A percentile compares a stretch with the other conserved stretches of the same genome.
These are phyloP conservation scores for Epichloe brachyelytri DNA, from an alignment of 2,329 filamentous ascomycete species.

Conservation along the genomic window DNA sequence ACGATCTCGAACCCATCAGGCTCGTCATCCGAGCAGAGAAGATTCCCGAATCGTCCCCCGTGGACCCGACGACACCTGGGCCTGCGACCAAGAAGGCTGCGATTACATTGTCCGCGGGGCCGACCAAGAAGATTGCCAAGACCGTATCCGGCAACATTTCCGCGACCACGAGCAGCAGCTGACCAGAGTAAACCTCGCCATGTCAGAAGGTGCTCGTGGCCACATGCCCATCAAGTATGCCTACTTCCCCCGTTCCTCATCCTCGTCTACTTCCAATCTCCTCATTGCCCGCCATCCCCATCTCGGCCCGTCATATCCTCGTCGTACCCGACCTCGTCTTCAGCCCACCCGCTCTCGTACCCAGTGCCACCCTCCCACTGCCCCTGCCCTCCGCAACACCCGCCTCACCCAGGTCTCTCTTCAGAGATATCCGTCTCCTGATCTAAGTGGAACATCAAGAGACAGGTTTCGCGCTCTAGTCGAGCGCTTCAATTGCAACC, in stretches of 20 bases:
- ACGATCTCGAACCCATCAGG: constrained; percentile 19
- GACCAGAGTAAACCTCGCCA: constrained; percentile 35
- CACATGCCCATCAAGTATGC: constrained; percentile 45
- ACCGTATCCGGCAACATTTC: constrained; percentile 48
- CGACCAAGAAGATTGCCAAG: constrained; percentile 40
- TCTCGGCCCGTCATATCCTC: not conserved
- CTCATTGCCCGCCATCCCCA: constrained; percentile 2
- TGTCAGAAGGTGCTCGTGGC: constrained; percentile 42
- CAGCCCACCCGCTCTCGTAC: not conserved
- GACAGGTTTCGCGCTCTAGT: constrained; percentile 13
- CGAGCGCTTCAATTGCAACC: constrained; percentile 15
- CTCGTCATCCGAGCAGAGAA: constrained; percentile 37
- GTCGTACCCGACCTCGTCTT: too few relatives aligned
- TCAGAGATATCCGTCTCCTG: constrained; percentile 1
- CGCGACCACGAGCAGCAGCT: constrained; percentile 44
- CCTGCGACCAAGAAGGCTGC: constrained; percentile 52
- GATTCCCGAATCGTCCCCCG: constrained; percentile 33
- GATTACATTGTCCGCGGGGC: constrained; percentile 49
- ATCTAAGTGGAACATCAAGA: constrained; percentile 10
- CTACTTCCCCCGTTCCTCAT: constrained; percentile 22
- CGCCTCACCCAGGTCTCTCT: not conserved
- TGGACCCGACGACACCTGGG: constrained; percentile 52
- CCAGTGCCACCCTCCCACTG: not conserved
- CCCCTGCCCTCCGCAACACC: not conserved
- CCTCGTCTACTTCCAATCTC: constrained; percentile 15